Evolutionary conservation across 768 basidiomycete species (phyloP).

Genomic region (Porphyrellus cyaneotinctus): DNA sequence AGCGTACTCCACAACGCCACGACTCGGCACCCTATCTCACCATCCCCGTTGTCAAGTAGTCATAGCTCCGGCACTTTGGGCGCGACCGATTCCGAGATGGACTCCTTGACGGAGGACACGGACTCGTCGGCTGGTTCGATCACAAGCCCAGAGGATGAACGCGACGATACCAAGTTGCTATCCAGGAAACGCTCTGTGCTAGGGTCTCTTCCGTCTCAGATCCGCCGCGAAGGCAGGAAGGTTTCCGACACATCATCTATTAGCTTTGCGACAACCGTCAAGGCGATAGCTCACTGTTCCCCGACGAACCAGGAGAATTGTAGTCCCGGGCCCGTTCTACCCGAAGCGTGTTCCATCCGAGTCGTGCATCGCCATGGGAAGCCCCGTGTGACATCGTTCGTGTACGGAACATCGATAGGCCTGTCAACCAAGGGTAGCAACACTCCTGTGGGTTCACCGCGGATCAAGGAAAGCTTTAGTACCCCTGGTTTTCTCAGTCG

Average conservation of each 20-base stretch:
- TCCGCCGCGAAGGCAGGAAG: slow-evolving; percentile 40
- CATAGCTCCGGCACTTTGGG: slow-evolving; percentile 44
- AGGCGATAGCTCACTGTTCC: slow-evolving; percentile 25
- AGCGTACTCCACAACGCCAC: slow-evolving; percentile 23
- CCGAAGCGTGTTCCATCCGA: slow-evolving; percentile 22
- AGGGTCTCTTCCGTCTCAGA: slow-evolving; percentile 44
- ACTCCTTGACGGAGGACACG: slow-evolving; percentile 60
- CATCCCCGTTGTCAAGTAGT: slow-evolving; percentile 35
- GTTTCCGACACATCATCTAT: slow-evolving; percentile 33
- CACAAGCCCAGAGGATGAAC: slow-evolving; percentile 48
- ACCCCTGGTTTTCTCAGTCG: slow-evolving; percentile 58
- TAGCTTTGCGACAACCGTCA: slow-evolving; percentile 35
- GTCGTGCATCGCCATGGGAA: slow-evolving; percentile 26
- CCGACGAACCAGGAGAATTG: slow-evolving; percentile 14
- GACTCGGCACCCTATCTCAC: slow-evolving; percentile 17
- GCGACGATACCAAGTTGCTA: slow-evolving; percentile 22
- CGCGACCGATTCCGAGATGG: slow-evolving; percentile 53
- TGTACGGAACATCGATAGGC: slow-evolving; percentile 22
- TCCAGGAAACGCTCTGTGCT: slow-evolving; percentile 41
- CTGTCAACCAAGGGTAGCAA: slow-evolving; percentile 12
- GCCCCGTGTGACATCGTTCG: slow-evolving; percentile 27
- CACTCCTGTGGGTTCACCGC: slow-evolving; percentile 17
- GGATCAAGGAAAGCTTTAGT: slow-evolving; percentile 37
- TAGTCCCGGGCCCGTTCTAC: slow-evolving; percentile 13
- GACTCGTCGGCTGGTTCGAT: slow-evolving; percentile 51